phyloP scores from a whole-genome alignment of 306 rosid genomes.

The Cucumis melo region DNA sequence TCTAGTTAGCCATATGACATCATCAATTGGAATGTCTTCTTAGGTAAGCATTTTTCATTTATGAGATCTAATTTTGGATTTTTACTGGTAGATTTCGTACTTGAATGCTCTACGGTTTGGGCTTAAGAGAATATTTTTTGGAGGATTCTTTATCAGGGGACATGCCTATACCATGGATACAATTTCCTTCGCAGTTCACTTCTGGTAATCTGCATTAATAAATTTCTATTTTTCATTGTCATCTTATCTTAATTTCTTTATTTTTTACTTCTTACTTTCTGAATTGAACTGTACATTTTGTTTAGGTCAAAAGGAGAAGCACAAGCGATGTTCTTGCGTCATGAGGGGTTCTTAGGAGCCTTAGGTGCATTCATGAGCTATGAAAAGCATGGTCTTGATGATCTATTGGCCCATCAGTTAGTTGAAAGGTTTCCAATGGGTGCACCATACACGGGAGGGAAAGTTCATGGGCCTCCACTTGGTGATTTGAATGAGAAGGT shows the following conservation, averaged over 20 bases:
- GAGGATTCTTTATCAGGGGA: slow-evolving; percentile 98
- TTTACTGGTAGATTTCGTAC: slow-evolving; percentile 55
- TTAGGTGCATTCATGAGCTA: slow-evolving; percentile 97
- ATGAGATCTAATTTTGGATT: slow-evolving; percentile 7
- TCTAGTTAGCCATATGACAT: neutral
- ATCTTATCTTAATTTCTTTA: neutral
- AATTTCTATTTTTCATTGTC: neutral
- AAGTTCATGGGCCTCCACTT: slow-evolving; percentile 91
- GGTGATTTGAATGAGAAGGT: slow-evolving; percentile 97
- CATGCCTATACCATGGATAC: slow-evolving; percentile 99
- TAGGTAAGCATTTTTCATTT: neutral
- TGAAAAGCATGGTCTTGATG: slow-evolving; percentile 97
- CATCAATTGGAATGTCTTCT: neutral
- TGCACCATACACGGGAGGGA: slow-evolving; percentile 92
- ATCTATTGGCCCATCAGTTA: slow-evolving; percentile 89
- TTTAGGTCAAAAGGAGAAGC: slow-evolving; percentile 90
- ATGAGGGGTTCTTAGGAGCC: slow-evolving; percentile 94
- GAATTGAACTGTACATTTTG: slow-evolving; percentile 8
- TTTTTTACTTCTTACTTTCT: neutral
- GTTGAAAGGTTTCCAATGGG: slow-evolving; percentile 99
- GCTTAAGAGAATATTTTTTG: slow-evolving; percentile 87
- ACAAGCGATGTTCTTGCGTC: slow-evolving; percentile 95
- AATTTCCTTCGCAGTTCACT: slow-evolving; percentile 87
- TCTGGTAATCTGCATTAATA: slow-evolving; percentile 37
- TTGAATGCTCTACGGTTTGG: slow-evolving; percentile 79